phyloP scores from a whole-genome alignment of 164 flowering plant species.

The Vitis labrusca region DNA sequence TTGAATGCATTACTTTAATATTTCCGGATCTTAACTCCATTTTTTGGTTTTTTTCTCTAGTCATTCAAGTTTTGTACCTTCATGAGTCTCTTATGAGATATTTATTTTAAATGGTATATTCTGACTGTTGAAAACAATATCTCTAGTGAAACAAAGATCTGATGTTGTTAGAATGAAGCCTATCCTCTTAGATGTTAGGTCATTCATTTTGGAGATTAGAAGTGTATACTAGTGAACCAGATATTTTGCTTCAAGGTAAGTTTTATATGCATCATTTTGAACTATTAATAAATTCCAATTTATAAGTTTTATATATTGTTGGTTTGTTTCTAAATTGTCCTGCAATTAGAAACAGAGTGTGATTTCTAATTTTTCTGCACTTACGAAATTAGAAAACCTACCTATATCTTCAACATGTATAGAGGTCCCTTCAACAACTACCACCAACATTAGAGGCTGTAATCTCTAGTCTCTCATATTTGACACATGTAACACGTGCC shows the following conservation, averaged over 20 bases:
- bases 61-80: neutral
- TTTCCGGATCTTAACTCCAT: too few species aligned
- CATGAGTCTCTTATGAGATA: too few species aligned
- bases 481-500: too few species aligned
- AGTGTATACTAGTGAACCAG: slow-evolving; percentile 32
- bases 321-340: too few species aligned
- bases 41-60: neutral
- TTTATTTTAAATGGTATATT: neutral
- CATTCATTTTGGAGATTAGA: slow-evolving; percentile 63
- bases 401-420: too few species aligned
- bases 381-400: too few species aligned
- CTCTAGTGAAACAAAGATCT: slow-evolving; percentile 36
- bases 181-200: slow-evolving; percentile 51
- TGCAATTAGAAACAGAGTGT: too few species aligned
- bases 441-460: too few species aligned
- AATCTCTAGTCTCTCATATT: too few species aligned
- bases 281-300: neutral
- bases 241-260: slow-evolving; percentile 70
- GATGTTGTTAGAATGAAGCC: slow-evolving; percentile 75
- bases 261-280: neutral
- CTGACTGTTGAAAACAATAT: neutral
- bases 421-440: too few species aligned
- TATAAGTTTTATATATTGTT: slow-evolving; percentile 19
- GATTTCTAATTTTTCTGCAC: too few species aligned
- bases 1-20: too few species aligned